Percentiles rank a stretch among this genome's conserved stretches.
phyloP scores from a whole-genome alignment of 2,329 filamentous ascomycete species.

The Aspergillus aculeatus region DNA sequence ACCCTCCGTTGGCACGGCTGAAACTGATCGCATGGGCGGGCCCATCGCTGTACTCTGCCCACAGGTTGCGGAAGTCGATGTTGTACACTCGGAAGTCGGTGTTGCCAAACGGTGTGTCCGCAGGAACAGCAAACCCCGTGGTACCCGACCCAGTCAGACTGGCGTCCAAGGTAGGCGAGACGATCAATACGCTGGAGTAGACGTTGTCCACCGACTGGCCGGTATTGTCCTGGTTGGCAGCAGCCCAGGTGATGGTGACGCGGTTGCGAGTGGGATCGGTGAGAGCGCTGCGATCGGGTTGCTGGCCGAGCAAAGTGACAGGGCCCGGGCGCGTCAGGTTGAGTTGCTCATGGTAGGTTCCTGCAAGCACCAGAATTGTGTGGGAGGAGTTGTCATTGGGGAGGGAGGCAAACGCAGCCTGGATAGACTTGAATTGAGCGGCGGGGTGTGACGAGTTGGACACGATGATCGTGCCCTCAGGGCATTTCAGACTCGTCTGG shows the following conservation, averaged over 20 bases:
- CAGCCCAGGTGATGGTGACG: constrained; percentile 60
- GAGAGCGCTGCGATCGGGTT: constrained; percentile 35
- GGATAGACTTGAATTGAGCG: constrained; percentile 41
- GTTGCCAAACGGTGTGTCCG: constrained; percentile 63
- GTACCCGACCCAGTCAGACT: constrained; percentile 62
- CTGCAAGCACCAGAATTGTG: constrained; percentile 60
- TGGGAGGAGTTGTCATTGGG: constrained; percentile 47
- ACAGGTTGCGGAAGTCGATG: constrained; percentile 64
- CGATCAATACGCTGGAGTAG: constrained; percentile 60
- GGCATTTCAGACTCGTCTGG: constrained; percentile 28
- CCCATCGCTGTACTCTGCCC: constrained; percentile 52
- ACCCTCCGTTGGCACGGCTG: constrained; percentile 63
- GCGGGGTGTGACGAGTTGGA: constrained; percentile 20
- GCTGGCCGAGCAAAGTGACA: constrained; percentile 62
- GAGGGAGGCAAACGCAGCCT: constrained; percentile 50
- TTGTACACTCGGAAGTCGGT: constrained; percentile 66
- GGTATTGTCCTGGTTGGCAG: constrained; percentile 51
- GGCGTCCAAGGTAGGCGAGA: constrained; percentile 63
- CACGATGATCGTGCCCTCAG: constrained; percentile 30
- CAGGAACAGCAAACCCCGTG: constrained; percentile 61
- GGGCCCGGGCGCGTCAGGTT: constrained; percentile 64
- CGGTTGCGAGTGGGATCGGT: constrained; percentile 49
- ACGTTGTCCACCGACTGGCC: constrained; percentile 55
- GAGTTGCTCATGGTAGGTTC: constrained; percentile 63
- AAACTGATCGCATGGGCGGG: constrained; percentile 62